phyloP scores from a whole-genome alignment of 495 filamentous ascomycete genomes.

The Neurospora sp. region DNA sequence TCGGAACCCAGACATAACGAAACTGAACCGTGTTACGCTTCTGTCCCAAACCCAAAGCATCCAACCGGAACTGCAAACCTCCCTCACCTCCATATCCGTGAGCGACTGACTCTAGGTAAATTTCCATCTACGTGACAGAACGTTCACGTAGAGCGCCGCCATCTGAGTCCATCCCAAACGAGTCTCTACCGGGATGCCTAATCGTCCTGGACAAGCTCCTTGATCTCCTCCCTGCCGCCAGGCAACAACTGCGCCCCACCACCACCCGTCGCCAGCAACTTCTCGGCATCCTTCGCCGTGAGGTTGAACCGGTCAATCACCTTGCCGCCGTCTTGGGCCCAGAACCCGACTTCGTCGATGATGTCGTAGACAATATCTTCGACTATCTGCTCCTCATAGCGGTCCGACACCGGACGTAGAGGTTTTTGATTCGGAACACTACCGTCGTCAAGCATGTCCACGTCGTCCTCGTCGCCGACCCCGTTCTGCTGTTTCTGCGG shows the following conservation, averaged over 20 bases:
- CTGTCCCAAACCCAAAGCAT: not conserved
- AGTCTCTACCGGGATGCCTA: constrained; percentile 18
- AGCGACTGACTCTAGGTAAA: not conserved
- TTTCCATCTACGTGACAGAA: not conserved
- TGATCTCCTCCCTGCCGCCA: constrained; percentile 43
- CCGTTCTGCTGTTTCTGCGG: not conserved
- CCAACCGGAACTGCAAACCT: not conserved
- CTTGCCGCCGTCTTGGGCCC: constrained; percentile 52
- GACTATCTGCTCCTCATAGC: constrained; percentile 89
- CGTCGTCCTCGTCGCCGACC: constrained; percentile 28
- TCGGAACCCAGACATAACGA: not conserved
- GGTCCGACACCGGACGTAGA: constrained; percentile 56
- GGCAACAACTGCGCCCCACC: constrained; percentile 26
- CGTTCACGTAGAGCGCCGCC: not conserved
- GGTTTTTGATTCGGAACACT: constrained; percentile 1
- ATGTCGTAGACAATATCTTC: constrained; percentile 91
- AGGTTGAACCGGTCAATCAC: constrained; percentile 25
- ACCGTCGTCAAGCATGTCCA: constrained; percentile 37
- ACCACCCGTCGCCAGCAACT: constrained; percentile 20
- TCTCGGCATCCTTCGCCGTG: constrained; percentile 25
- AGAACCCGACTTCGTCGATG: constrained; percentile 81
- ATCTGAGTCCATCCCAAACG: not conserved
- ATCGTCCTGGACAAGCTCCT: constrained; percentile 55
- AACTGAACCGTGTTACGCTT: not conserved
- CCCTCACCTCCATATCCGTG: not conserved